phyloP scores from a whole-genome alignment of 129 eudicot species.

The Silybum marianum region DNA sequence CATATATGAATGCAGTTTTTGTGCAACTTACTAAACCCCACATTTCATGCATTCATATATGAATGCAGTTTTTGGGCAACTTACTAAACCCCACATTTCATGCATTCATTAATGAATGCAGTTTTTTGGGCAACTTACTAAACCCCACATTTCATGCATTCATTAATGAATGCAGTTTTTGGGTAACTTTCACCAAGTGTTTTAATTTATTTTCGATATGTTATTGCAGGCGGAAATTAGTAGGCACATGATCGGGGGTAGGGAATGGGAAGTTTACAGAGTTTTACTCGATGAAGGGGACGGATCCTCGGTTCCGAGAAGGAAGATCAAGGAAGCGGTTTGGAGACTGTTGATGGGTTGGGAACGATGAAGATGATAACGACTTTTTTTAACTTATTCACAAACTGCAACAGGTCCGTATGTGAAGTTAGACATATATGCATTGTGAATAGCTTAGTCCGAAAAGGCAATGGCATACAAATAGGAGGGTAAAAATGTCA shows the following conservation, averaged over 20 bases:
- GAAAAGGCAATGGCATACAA: conserved; percentile 10
- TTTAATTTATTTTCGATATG: not conserved
- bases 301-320: conserved; percentile 47
- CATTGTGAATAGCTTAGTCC: conserved; percentile 12
- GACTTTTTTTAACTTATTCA: not conserved
- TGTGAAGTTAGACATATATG: conserved; percentile 6
- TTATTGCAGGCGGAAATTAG: conserved; percentile 72
- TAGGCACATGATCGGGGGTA: conserved; percentile 71
- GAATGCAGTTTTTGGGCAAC: too few species aligned
- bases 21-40: too few species aligned
- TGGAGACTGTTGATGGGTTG: conserved; percentile 85
- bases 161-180: not conserved
- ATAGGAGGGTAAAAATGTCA: conserved; percentile 32
- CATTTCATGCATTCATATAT: too few species aligned
- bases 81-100: too few species aligned
- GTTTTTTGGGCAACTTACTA: too few species aligned
- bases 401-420: not conserved
- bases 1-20: too few species aligned
- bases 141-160: not conserved
- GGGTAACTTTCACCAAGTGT: not conserved
- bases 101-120: too few species aligned
- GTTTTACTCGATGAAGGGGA: conserved; percentile 84
- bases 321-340: conserved; percentile 74
- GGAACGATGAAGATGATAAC: conserved; percentile 35
- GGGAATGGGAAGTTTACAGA: conserved; percentile 93